Conservation (phyloP, 164 flowering plant species). For the Stephania yunnanensis region DNA sequence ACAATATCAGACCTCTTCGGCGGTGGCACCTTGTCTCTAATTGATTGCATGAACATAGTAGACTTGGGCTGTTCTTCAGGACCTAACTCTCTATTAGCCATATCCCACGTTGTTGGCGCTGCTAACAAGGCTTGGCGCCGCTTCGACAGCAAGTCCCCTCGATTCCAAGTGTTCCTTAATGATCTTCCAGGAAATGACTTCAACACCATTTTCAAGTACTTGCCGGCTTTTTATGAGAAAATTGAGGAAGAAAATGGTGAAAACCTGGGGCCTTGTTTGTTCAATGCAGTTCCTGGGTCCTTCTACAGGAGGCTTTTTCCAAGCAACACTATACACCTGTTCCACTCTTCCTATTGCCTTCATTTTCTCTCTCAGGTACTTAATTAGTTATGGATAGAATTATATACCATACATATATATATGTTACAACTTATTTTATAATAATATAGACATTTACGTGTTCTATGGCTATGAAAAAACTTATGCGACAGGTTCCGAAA, state of each 20-base stretch:
- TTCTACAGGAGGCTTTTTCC: conserved; percentile 61
- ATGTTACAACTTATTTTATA: too few relatives aligned
- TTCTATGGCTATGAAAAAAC: too few relatives aligned
- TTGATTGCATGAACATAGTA: conserved; percentile 29
- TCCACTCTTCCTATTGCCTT: conserved; percentile 61
- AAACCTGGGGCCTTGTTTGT: background rate
- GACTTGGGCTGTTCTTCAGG: conserved; percentile 75
- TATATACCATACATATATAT: too few relatives aligned
- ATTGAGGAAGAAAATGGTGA: conserved; percentile 16
- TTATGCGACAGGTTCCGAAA: too few relatives aligned
- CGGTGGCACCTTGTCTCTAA: conserved; percentile 1
- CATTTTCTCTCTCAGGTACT: conserved; percentile 60
- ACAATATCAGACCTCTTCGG: conserved; percentile 28
- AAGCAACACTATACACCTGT: conserved; percentile 36
- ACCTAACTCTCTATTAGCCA: conserved; percentile 44
- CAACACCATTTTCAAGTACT: conserved; percentile 37
- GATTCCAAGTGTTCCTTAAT: conserved; percentile 38
- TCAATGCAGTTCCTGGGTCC: conserved; percentile 42
- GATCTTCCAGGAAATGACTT: conserved; percentile 60
- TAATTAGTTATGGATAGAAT: too few relatives aligned
- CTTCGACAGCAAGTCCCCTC: conserved; percentile 20
- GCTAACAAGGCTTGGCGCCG: conserved; percentile 14
- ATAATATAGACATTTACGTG: too few relatives aligned
- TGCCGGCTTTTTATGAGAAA: conserved; percentile 27
- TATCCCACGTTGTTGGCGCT: conserved; percentile 27